phyloP scores from a whole-genome alignment of 192 early-diverging fungal species.

The Oehlia diaphana region DNA sequence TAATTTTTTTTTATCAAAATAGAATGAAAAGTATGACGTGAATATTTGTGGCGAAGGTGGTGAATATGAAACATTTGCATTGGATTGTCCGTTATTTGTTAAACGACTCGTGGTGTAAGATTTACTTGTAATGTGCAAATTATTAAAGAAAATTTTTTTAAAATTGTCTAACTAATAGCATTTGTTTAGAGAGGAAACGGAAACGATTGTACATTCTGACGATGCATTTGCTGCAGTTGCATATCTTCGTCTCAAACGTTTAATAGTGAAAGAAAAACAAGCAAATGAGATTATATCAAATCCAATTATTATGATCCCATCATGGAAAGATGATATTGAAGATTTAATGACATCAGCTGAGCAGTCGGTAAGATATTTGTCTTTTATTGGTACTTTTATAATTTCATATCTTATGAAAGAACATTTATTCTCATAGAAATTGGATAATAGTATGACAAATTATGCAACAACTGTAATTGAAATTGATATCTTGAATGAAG shows the following conservation, averaged over 20 bases:
- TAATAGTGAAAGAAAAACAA: slow-evolving; percentile 69
- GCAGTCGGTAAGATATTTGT: not conserved
- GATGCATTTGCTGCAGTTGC: slow-evolving; percentile 81
- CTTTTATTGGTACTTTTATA: not conserved
- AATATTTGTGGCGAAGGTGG: slow-evolving; percentile 98
- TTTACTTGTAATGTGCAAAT: not conserved
- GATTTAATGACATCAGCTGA: not conserved
- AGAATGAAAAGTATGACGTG: slow-evolving; percentile 72
- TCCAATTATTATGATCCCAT: not conserved
- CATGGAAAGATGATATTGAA: slow-evolving; percentile 19
- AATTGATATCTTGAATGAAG: not conserved
- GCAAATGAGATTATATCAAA: slow-evolving; percentile 27
- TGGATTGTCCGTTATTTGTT: slow-evolving; percentile 91
- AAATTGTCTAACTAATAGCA: not conserved
- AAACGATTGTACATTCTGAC: slow-evolving; percentile 76
- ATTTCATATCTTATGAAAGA: not conserved
- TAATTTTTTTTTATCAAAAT: not conserved
- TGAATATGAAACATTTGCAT: slow-evolving; percentile 92
- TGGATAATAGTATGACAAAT: not conserved
- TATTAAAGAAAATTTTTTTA: not conserved
- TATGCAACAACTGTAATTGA: not conserved
- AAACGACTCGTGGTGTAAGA: slow-evolving; percentile 79
- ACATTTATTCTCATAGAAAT: not conserved
- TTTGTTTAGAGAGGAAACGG: slow-evolving; percentile 63
- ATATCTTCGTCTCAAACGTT: slow-evolving; percentile 72